Evolutionary conservation across 2,329 filamentous ascomycete genomes (phyloP), one percentile per base, ranked within the genome.

Genomic region (Claviceps humidiphila): DNA sequence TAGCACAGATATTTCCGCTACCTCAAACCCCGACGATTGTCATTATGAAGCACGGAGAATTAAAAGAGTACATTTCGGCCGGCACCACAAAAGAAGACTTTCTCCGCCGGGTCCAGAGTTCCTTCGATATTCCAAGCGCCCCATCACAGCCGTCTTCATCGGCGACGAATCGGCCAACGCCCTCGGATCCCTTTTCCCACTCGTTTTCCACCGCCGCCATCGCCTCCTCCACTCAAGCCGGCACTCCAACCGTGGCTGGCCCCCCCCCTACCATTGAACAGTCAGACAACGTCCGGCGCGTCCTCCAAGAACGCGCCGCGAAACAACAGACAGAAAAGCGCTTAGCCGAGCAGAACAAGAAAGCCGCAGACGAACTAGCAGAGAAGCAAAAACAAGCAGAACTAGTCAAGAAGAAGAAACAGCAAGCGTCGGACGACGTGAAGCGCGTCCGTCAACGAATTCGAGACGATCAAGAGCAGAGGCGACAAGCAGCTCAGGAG

Each of bases 1-100:
- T 97, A 14, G 78, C 83, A 9, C 87, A 87, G 46, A 87, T 95
- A 61, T 94, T 88, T 60, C 87, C 88, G 0, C 72, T 95, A n/a
- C 77, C 80, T 1, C 81, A 81, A 58, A 81, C 81, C n/a, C 90
- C 91, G 0, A 85, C 85, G 1, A 69, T 95, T 8, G 77, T 95
- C 16, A 73, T 94, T 20, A 90, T 95, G 59, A 81, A 83, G 62
- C 85, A 89, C 66, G 88, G 85, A 8, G 78, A 86, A 56, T 71
- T 95, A 14, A 82, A 85, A 61, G 84, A 91, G 64, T 89, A 90
- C 64, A 75, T 95, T 9, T 74, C 81, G 40, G 71, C 80, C 1
- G 84, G 82, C 8, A 75, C 78, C 8, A 68, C 72, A 14, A 83
- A 79, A 61, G 77, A 84, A 16, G 82, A 87, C 8, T 89, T 93